A percentile compares a stretch with the other conserved stretches of the same genome.
phyloP scores from a whole-genome alignment of 164 flowering plant species.

The Sextonia rubra region DNA sequence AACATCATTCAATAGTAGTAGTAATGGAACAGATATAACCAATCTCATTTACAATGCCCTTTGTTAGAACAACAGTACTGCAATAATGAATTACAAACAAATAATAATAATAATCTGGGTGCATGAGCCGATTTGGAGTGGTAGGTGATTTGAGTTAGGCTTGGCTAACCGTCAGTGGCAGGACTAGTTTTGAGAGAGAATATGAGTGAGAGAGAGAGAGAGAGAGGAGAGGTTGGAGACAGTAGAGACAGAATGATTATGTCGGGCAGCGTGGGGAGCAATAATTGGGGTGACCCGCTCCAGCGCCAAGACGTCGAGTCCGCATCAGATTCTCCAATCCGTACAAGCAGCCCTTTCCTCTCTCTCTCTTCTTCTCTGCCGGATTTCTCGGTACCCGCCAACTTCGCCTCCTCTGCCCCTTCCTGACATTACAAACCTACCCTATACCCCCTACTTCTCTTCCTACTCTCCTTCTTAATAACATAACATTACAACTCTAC shows the following conservation, averaged over 20 bases:
- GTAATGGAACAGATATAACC: too few species aligned
- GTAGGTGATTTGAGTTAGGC: not conserved
- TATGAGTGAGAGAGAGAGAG: slow-evolving; percentile 3
- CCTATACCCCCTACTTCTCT: too few species aligned
- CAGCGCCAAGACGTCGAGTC: slow-evolving; percentile 3
- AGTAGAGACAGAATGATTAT: slow-evolving; percentile 27
- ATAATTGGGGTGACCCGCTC: slow-evolving; percentile 22
- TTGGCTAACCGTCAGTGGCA: not conserved
- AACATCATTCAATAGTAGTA: too few species aligned
- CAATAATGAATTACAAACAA: too few species aligned
- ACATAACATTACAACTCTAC: too few species aligned
- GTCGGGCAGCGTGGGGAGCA: slow-evolving; percentile 47
- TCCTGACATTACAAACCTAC: not conserved
- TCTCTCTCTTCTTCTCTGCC: not conserved
- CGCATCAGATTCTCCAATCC: slow-evolving; percentile 23
- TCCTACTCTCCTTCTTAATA: too few species aligned
- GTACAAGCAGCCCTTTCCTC: not conserved
- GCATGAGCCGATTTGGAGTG: not conserved
- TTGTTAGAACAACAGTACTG: too few species aligned
- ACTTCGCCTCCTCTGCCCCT: not conserved
- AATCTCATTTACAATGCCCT: too few species aligned
- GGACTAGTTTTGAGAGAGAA: not conserved
- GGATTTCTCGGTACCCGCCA: slow-evolving; percentile 6
- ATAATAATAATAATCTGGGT: not conserved
- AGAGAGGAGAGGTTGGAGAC: not conserved